Evolutionary conservation across 305 asterid species (phyloP).

Genomic region (Petunia hybrid): DNA sequence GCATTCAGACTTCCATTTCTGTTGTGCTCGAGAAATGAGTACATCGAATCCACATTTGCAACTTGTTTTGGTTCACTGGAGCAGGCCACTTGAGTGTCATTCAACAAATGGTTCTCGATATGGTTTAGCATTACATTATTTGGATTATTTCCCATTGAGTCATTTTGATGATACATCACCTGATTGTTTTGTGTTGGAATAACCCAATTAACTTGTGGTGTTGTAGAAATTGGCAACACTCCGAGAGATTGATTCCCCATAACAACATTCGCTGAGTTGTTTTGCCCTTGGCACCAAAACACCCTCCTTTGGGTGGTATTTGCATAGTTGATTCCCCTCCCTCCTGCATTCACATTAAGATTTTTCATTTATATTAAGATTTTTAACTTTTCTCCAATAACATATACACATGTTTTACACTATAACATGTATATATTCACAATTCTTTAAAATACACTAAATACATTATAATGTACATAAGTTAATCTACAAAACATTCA

Average conservation of each 20-base stretch:
- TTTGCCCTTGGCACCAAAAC: conserved; percentile 28
- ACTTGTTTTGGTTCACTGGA: background rate
- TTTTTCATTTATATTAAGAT: no score
- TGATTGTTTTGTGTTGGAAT: background rate
- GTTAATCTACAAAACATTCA: no score
- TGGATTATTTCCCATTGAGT: background rate
- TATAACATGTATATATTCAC: no score
- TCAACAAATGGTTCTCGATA: conserved; percentile 32
- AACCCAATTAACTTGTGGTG: background rate
- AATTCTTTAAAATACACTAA: no score
- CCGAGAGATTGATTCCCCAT: conserved; percentile 13
- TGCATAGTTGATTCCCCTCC: background rate
- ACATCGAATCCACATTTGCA: background rate
- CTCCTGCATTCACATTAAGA: background rate
- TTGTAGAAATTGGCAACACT: background rate
- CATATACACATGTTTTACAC: no score
- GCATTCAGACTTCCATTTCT: background rate
- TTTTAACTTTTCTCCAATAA: no score
- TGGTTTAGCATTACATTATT: background rate
- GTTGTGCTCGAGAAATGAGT: background rate
- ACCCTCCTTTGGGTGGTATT: conserved; percentile 21
- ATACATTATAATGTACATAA: no score
- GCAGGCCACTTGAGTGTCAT: conserved; percentile 20
- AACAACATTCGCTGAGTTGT: background rate
- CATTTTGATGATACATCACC: background rate